phyloP scores from a whole-genome alignment of 2,329 filamentous ascomycete species.

The Fusarium armeniacum region DNA sequence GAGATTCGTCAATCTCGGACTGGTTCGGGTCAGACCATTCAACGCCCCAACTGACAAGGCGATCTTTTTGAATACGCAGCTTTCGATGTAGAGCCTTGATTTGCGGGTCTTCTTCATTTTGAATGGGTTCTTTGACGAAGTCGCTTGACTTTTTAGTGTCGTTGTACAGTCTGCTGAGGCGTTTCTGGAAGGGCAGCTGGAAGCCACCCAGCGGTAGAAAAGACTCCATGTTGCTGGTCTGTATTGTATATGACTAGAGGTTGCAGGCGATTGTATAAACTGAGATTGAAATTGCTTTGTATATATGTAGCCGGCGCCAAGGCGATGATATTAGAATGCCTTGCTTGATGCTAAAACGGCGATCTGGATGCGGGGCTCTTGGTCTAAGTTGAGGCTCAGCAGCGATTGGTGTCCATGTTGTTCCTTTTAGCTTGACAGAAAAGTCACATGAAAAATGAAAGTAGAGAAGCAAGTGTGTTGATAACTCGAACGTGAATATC shows the following conservation, averaged over 20 bases:
- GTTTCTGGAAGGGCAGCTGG: slow-evolving; percentile 70
- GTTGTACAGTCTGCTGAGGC: slow-evolving; percentile 80
- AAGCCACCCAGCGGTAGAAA: slow-evolving; percentile 66
- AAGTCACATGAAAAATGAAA: slow-evolving; percentile 17
- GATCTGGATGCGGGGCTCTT: slow-evolving; percentile 39
- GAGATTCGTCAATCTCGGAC: slow-evolving; percentile 77
- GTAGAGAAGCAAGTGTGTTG: neutral
- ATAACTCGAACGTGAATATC: neutral
- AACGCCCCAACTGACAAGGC: slow-evolving; percentile 82
- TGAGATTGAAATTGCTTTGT: neutral
- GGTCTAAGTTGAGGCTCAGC: slow-evolving; percentile 33
- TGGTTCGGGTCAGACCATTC: slow-evolving; percentile 83
- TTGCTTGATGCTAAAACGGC: slow-evolving; percentile 27
- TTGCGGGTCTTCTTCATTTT: slow-evolving; percentile 75
- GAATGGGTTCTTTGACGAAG: slow-evolving; percentile 76
- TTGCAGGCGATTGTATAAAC: neutral
- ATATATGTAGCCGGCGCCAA: slow-evolving; percentile 8
- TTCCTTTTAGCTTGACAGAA: neutral
- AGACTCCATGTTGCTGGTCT: slow-evolving; percentile 60
- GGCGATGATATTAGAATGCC: slow-evolving; percentile 25
- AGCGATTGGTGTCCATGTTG: slow-evolving; percentile 25
- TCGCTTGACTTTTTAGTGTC: slow-evolving; percentile 85
- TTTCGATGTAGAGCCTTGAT: slow-evolving; percentile 80
- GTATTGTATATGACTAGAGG: neutral
- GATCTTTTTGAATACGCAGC: slow-evolving; percentile 83